These are phyloP conservation scores for Sindora glabra DNA, from an alignment of 306 rosid species.

Conservation along the genomic window DNA sequence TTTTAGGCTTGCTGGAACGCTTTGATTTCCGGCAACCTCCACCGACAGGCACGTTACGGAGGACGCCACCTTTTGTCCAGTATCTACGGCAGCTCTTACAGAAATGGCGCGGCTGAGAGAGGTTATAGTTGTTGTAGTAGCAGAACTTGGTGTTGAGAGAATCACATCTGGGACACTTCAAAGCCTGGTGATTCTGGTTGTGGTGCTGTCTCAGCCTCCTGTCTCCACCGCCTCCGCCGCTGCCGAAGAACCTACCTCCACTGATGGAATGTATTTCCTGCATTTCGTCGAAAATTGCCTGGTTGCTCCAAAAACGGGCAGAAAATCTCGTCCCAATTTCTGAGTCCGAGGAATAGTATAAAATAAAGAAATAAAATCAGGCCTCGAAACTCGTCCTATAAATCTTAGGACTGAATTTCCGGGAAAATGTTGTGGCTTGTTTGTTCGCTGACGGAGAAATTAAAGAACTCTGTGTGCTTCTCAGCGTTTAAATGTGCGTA, in stretches of 20 bases:
- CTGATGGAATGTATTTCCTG: conserved; percentile 76
- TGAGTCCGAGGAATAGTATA: not conserved
- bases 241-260: conserved; percentile 46
- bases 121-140: conserved; percentile 92
- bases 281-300: conserved; percentile 30
- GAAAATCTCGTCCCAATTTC: not conserved
- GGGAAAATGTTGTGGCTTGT: conserved; percentile 9
- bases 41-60: conserved; percentile 97
- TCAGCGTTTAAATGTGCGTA: not conserved
- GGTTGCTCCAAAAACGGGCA: not conserved
- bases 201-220: conserved; percentile 49
- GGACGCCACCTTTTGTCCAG: conserved; percentile 99
- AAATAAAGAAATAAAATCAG: not conserved
- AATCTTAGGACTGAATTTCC: not conserved
- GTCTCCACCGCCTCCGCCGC: conserved; percentile 34
- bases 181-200: conserved; percentile 44
- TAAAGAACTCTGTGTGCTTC: not conserved
- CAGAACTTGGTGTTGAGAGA: conserved; percentile 94
- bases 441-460: not conserved
- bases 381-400: not conserved
- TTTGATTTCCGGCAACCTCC: conserved; percentile 93
- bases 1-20: conserved; percentile 46
- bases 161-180: conserved; percentile 90
- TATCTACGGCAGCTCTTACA: conserved; percentile 95
- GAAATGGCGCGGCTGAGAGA: conserved; percentile 98